Evolutionary conservation across 768 basidiomycete genomes (phyloP).

Genomic region (Leccinum broughii): DNA sequence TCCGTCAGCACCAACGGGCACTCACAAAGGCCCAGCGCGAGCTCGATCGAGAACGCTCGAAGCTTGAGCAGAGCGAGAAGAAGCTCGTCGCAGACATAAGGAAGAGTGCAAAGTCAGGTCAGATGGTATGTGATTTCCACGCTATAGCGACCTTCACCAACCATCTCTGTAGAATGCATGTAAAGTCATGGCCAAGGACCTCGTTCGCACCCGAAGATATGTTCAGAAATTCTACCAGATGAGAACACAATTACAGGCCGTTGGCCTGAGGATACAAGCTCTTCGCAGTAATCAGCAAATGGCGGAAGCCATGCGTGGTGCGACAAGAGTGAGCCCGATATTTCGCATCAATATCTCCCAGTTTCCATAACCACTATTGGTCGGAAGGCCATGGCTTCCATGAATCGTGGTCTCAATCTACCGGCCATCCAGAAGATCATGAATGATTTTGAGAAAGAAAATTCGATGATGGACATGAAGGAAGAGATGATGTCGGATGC

Average conservation of each 20-base stretch:
- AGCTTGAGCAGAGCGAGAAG: constrained; percentile 96
- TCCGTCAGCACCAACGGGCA: constrained; percentile 95
- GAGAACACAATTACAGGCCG: constrained; percentile 97
- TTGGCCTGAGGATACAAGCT: constrained; percentile 93
- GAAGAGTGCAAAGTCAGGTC: constrained; percentile 92
- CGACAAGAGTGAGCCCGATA: constrained; percentile 76
- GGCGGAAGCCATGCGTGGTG: constrained; percentile 99
- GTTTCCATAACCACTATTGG: constrained; percentile 4
- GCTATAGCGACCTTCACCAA: constrained; percentile 16
- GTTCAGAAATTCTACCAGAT: constrained; percentile 99
- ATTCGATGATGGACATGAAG: constrained; percentile 99
- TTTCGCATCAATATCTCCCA: background rate
- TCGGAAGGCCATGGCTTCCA: constrained; percentile 90
- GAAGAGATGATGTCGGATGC: constrained; percentile 99
- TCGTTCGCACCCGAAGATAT: constrained; percentile 93
- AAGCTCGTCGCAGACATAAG: constrained; percentile 95
- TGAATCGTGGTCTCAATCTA: constrained; percentile 95
- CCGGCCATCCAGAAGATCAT: constrained; percentile 95
- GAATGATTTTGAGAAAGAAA: constrained; percentile 98
- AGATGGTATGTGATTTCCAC: constrained; percentile 62
- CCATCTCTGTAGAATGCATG: constrained; percentile 76
- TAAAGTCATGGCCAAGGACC: constrained; percentile 99
- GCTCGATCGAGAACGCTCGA: constrained; percentile 91
- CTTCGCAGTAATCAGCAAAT: constrained; percentile 97
- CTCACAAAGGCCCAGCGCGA: constrained; percentile 97